Percentiles rank a stretch among this genome's conserved stretches.
Conservation (phyloP, 768 basidiomycete genomes). For the Podaxis sp. region DNA sequence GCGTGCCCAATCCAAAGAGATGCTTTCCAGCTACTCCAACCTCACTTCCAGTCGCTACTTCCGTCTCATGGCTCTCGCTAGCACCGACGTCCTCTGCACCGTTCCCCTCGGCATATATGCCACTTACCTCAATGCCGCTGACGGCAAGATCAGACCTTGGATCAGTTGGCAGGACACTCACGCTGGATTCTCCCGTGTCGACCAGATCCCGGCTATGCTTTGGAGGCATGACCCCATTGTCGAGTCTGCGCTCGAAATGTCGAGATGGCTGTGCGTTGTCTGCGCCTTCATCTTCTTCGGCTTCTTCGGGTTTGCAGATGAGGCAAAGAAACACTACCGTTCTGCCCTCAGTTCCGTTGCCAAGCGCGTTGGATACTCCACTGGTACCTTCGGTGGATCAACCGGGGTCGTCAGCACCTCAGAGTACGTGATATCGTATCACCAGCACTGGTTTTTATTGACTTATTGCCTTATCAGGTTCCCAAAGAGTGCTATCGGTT, state of each 20-base stretch:
- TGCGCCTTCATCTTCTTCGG: constrained; percentile 57
- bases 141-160: constrained; percentile 35
- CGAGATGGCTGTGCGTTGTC: constrained; percentile 42
- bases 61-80: constrained; percentile 53
- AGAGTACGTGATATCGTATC: constrained; percentile 15
- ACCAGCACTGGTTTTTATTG: not conserved
- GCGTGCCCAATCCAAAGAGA: constrained; percentile 38
- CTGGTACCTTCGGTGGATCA: constrained; percentile 18
- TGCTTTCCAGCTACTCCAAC: constrained; percentile 33
- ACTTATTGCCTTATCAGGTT: constrained; percentile 13
- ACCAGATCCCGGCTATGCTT: constrained; percentile 32
- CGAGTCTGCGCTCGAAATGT: constrained; percentile 32
- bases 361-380: constrained; percentile 30
- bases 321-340: constrained; percentile 52
- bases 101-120: constrained; percentile 38
- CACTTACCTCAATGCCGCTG: constrained; percentile 30
- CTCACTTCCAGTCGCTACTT: constrained; percentile 47
- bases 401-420: constrained; percentile 22
- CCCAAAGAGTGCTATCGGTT: not conserved
- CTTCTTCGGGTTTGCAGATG: constrained; percentile 65
- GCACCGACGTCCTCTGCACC: constrained; percentile 41
- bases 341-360: constrained; percentile 33
- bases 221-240: constrained; percentile 32
- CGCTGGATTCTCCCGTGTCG: constrained; percentile 39
- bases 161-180: constrained; percentile 50